A percentile compares a stretch with the other conserved stretches of the same genome.
phyloP scores from a whole-genome alignment of 306 rosid species.

The Hylodesmum podocarpum region DNA sequence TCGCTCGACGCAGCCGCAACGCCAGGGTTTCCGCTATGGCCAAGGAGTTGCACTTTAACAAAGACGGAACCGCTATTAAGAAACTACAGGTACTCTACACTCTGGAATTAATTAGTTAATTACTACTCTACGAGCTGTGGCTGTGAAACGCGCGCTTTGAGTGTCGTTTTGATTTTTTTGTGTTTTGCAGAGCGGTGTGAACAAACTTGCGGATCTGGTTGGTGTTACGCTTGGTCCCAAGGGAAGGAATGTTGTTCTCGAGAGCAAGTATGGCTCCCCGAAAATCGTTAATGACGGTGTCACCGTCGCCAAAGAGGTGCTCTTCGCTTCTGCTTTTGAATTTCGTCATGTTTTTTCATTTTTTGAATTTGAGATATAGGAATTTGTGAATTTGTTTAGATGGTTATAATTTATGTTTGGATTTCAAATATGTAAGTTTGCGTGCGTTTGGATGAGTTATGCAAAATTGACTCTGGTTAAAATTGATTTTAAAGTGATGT shows the following conservation, averaged over 20 bases:
- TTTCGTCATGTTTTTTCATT: background rate
- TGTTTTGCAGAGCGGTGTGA: constrained; percentile 74
- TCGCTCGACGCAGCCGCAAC: constrained; percentile 38
- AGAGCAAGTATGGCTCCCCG: constrained; percentile 99
- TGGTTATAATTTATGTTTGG: background rate
- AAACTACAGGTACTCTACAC: constrained; percentile 54
- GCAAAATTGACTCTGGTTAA: too few species aligned
- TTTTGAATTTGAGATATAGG: background rate
- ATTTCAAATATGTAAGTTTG: too few species aligned
- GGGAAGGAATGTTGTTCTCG: constrained; percentile 96
- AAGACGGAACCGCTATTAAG: constrained; percentile 92
- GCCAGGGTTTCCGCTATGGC: constrained; percentile 88
- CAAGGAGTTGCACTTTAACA: constrained; percentile 89
- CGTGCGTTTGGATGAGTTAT: too few species aligned
- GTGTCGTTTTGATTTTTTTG: background rate
- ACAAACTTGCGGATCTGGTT: constrained; percentile 97
- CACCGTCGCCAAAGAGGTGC: constrained; percentile 95
- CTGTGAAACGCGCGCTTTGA: constrained; percentile 15
- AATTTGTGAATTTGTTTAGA: background rate
- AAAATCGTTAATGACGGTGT: constrained; percentile 98
- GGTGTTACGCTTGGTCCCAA: constrained; percentile 99
- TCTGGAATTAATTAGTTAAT: too few species aligned
- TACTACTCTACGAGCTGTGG: too few species aligned
- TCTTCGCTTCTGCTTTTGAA: background rate
- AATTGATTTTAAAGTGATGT: too few species aligned